Conservation (phyloP, 2,329 filamentous ascomycete genomes). For the Penicillium griseofulvum region DNA sequence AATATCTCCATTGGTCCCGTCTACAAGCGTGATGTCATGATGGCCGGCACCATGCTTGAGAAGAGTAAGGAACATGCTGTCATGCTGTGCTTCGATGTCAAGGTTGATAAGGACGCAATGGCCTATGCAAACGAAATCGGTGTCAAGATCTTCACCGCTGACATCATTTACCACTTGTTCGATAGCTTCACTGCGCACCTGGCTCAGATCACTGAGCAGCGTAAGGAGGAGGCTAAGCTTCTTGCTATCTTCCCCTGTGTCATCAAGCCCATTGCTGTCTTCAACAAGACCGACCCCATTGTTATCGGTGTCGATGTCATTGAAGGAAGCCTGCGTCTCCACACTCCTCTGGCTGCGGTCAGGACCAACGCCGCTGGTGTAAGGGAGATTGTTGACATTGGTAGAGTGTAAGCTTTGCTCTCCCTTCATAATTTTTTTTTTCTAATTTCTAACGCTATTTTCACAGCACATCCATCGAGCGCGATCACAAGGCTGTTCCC, state of each 20-base stretch:
- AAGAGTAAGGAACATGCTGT: slow-evolving; percentile 94
- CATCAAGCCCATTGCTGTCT: slow-evolving; percentile 82
- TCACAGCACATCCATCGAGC: slow-evolving; percentile 84
- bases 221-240: slow-evolving; percentile 95
- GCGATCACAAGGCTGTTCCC: slow-evolving; percentile 91
- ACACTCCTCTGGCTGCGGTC: slow-evolving; percentile 85
- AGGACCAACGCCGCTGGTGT: slow-evolving; percentile 73
- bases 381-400: slow-evolving; percentile 81
- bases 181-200: slow-evolving; percentile 96
- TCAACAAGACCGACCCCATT: slow-evolving; percentile 97
- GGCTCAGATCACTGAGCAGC: slow-evolving; percentile 78
- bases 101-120: slow-evolving; percentile 94
- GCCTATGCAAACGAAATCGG: slow-evolving; percentile 89
- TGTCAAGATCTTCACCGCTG: slow-evolving; percentile 96
- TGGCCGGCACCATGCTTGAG: slow-evolving; percentile 89
- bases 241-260: slow-evolving; percentile 96
- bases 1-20: slow-evolving; percentile 97
- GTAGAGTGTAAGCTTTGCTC: slow-evolving; percentile 76
- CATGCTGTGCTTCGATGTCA: slow-evolving; percentile 99
- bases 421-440: not conserved
- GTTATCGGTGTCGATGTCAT: slow-evolving; percentile 92
- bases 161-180: slow-evolving; percentile 99
- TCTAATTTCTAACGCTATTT: slow-evolving; percentile 15
- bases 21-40: slow-evolving; percentile 97
- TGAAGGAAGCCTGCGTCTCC: slow-evolving; percentile 81